Evolutionary conservation across 352 stramenopile genomes (phyloP).

Genomic region (Phytopythium ostracodes): DNA sequence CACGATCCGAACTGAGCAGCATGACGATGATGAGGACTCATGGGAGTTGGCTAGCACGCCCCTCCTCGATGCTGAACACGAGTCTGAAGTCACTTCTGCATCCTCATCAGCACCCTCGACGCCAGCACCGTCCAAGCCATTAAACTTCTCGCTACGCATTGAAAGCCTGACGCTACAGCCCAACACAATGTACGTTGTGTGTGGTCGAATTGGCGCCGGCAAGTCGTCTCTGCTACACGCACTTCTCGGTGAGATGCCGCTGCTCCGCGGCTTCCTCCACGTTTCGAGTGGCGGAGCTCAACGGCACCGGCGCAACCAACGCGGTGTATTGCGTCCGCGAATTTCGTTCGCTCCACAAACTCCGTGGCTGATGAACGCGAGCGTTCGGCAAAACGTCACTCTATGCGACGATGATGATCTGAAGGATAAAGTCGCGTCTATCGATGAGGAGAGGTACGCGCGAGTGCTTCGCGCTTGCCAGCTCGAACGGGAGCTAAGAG

Average conservation of each 20-base stretch:
- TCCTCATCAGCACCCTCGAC: neutral
- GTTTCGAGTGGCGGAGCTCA: neutral
- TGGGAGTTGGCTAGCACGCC: neutral
- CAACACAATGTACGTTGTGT: conserved; percentile 55
- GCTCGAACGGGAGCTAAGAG: conserved; percentile 59
- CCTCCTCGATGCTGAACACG: neutral
- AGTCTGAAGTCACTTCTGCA: neutral
- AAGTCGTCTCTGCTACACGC: conserved; percentile 96
- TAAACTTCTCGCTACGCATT: conserved; percentile 42
- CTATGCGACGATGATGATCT: conserved; percentile 25
- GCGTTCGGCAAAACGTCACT: conserved; percentile 62
- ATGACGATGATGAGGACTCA: neutral
- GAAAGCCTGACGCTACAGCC: conserved; percentile 34
- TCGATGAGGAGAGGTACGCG: conserved; percentile 42
- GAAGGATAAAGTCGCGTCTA: neutral
- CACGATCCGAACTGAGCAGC: neutral
- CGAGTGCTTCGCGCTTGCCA: conserved; percentile 63
- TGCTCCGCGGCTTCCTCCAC: conserved; percentile 18
- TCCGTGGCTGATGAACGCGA: conserved; percentile 69
- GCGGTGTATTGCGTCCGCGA: conserved; percentile 1
- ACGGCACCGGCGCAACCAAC: neutral
- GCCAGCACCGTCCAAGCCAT: too few relatives aligned
- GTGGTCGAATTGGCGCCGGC: conserved; percentile 90
- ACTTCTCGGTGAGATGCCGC: conserved; percentile 95
- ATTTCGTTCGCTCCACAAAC: conserved; percentile 73